Base-by-base conservation (phyloP, 805 yeast species). In the Saturnispora saitoi region DNA sequence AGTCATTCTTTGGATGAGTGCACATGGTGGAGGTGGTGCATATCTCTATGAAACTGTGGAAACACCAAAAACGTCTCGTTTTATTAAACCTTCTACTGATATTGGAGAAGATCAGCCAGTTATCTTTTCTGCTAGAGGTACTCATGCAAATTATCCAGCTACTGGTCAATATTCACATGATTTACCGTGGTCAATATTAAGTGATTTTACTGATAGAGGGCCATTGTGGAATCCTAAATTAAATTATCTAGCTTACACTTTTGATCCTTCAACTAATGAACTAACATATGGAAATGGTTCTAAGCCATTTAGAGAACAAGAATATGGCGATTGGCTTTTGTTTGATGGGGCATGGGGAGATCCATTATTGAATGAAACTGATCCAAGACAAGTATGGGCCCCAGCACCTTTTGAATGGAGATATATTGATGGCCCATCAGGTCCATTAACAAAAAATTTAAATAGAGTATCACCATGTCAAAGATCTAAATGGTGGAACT, bases 21-120 rank as follows among this genome's bases (percentile, higher is more conserved):
- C 97, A 0, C 99, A 91, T 65, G 96, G 97, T 2, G 97, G 98
- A 11, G 99, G 99, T 7, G 83, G 89, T 29, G 96, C 95, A 0
- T 91, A 83, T 62, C 73, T 74, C 53, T 90, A 81, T 62, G 72
- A 76, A n/a, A 83, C 87, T 22, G 65, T 90, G 48, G 95, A 88
- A 61, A 82, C 80, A 3, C 45, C 48, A 6, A 26, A 11, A 12
- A 42, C 31, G 57, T 70, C 75, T 51, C 74, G 70, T 44, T 47
- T 26, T 8, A 29, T 47, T 11, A 47, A 41, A 19, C 42, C 49
- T 3, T 38, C 43, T 4, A 19, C 22, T 9, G 67, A 71, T 45
- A 56, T 61, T 9, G 55, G 54, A 3, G 57, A 58, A 30, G 45
- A 28, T 29, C 72, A 85, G 55, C 97, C 98, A 0, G 74, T 89